These are phyloP conservation scores for Tetrahymena borealis DNA, from an alignment of 73 alveolate genomes.

Conservation along the genomic window DNA sequence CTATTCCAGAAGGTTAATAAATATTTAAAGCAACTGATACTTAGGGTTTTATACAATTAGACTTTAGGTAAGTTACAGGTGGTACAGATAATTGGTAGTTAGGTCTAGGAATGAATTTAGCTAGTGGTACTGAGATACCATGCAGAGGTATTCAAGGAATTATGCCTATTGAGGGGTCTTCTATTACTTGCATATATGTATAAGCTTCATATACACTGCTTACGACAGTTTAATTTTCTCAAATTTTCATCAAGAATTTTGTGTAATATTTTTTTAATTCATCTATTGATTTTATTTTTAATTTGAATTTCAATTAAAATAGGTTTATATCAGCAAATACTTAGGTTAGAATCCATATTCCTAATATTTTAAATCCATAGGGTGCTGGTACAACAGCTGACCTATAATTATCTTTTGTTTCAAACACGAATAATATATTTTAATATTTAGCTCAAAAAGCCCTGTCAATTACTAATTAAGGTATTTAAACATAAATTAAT, in stretches of 20 bases:
- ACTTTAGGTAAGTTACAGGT: neutral
- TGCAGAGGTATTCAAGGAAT: constrained; percentile 27
- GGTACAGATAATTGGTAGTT: constrained; percentile 4
- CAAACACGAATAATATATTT: neutral
- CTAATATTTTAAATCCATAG: constrained; percentile 15
- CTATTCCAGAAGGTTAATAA: constrained; percentile 20
- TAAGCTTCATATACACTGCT: constrained; percentile 1
- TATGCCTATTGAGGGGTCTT: constrained; percentile 23
- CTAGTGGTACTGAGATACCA: constrained; percentile 17
- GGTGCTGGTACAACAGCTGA: neutral
- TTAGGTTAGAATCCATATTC: constrained; percentile 8
- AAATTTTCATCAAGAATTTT: neutral
- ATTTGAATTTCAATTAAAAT: neutral
- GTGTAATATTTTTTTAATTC: neutral
- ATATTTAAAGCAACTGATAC: constrained; percentile 15
- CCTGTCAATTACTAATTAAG: neutral
- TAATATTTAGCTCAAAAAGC: neutral
- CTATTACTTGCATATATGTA: constrained; percentile 6
- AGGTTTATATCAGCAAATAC: constrained; percentile 26
- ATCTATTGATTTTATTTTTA: too few species aligned
- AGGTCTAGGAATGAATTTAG: constrained; percentile 17
- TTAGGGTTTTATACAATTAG: constrained; percentile 24
- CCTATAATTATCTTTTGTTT: neutral
- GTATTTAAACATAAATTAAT: neutral
- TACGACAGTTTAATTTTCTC: neutral